Evolutionary conservation across 148 eudicot species (phyloP).

Genomic region (Mesembryanthemum crystallinum): DNA sequence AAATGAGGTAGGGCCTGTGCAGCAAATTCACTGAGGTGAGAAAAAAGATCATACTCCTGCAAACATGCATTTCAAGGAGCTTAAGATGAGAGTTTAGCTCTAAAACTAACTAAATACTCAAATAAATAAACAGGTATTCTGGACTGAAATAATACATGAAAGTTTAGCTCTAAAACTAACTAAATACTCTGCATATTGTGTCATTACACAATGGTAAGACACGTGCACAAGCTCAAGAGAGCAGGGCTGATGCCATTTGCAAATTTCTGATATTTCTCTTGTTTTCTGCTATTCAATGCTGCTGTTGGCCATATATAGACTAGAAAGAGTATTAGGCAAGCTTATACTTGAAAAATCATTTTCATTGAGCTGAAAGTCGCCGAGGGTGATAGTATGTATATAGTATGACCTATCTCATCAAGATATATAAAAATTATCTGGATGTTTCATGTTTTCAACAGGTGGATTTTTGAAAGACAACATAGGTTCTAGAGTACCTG

Average conservation of each 20-base stretch:
- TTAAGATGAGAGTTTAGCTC: slow-evolving; percentile 1
- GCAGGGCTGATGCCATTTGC: background rate
- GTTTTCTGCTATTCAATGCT: background rate
- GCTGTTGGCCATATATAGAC: background rate
- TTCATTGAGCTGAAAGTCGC: background rate
- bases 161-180: background rate
- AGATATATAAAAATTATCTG: background rate
- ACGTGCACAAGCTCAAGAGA: too few relatives aligned
- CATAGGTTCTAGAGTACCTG: slow-evolving; percentile 40
- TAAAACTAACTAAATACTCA: background rate
- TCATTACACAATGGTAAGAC: background rate
- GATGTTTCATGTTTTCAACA: background rate
- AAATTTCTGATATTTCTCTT: background rate
- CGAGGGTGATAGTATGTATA: background rate
- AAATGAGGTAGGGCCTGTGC: slow-evolving; percentile 78
- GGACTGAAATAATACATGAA: background rate
- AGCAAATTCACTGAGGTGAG: slow-evolving; percentile 20
- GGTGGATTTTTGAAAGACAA: slow-evolving; percentile 1
- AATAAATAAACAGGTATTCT: background rate
- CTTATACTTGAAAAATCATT: too few relatives aligned
- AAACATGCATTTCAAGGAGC: background rate
- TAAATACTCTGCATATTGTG: background rate
- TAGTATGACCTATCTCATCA: background rate
- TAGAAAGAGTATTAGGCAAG: too few relatives aligned
- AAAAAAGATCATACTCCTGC: slow-evolving; percentile 8